Percentiles rank a stretch among this genome's conserved stretches.
These are phyloP conservation scores for Punica granatum DNA, from an alignment of 345 rosid genomes.

Conservation along the genomic window DNA sequence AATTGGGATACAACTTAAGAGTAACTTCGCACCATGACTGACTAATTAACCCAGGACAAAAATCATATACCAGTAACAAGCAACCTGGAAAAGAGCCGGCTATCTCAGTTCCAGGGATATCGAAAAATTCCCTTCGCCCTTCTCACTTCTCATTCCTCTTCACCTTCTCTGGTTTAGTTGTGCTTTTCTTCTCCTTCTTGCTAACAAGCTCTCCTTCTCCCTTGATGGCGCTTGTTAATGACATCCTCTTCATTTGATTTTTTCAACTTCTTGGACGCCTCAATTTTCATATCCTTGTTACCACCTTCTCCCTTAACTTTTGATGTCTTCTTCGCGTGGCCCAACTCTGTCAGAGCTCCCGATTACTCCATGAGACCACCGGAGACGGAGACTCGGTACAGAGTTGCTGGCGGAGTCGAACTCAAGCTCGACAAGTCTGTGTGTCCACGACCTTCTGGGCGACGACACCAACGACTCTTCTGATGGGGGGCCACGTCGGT, in stretches of 20 bases:
- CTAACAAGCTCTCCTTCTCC: not conserved
- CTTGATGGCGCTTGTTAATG: conserved; percentile 3
- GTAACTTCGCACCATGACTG: not conserved
- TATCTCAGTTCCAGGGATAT: not conserved
- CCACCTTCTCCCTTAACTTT: conserved; percentile 1
- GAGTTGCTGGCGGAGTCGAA: too few relatives aligned
- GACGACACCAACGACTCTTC: too few relatives aligned
- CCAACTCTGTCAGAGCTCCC: not conserved
- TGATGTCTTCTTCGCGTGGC: not conserved
- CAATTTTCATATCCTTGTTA: not conserved
- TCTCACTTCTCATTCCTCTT: conserved; percentile 6
- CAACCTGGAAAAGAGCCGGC: not conserved
- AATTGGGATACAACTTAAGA: not conserved
- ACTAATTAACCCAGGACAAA: not conserved
- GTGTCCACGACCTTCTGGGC: too few relatives aligned
- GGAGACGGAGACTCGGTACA: too few relatives aligned
- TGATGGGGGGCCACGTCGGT: too few relatives aligned
- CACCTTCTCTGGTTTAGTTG: conserved; percentile 2
- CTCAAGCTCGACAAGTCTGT: too few relatives aligned
- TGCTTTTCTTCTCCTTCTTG: conserved; percentile 9
- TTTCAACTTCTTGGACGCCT: not conserved
- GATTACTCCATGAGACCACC: too few relatives aligned
- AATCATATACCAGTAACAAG: not conserved
- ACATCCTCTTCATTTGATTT: conserved; percentile 3
- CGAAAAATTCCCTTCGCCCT: not conserved